A percentile compares a stretch with the other conserved stretches of the same genome.
Conservation (phyloP, 2,329 filamentous ascomycete genomes). For the Mariannaea elegans region DNA sequence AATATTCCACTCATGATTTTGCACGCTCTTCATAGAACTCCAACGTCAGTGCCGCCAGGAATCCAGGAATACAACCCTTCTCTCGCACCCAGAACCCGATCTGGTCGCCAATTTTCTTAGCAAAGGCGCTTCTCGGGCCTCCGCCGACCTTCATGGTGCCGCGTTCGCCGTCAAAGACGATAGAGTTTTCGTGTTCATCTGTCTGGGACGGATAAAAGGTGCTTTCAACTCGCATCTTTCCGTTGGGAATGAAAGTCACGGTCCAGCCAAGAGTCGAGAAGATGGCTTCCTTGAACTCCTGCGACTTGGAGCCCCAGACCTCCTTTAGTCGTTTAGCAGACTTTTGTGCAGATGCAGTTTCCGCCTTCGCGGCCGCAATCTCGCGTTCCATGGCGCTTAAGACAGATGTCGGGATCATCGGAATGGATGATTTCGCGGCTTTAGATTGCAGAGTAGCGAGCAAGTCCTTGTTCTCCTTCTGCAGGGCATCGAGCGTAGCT, state of each 20-base stretch:
- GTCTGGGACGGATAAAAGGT: conserved; percentile 78
- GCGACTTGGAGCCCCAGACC: conserved; percentile 89
- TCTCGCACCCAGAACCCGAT: conserved; percentile 97
- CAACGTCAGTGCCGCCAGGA: conserved; percentile 87
- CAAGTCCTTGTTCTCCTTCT: conserved; percentile 85
- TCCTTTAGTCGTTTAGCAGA: conserved; percentile 86
- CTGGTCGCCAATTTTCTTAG: conserved; percentile 81
- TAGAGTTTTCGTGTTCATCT: conserved; percentile 76
- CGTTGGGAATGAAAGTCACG: conserved; percentile 95
- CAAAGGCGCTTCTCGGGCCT: conserved; percentile 87
- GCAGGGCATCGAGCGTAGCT: conserved; percentile 78
- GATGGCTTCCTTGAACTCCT: conserved; percentile 95
- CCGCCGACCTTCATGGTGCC: conserved; percentile 99
- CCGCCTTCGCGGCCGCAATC: conserved; percentile 74
- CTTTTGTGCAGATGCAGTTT: conserved; percentile 80
- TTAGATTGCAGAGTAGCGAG: conserved; percentile 72
- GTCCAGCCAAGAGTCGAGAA: conserved; percentile 93
- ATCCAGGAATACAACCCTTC: conserved; percentile 91
- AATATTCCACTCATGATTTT: conserved; percentile 28
- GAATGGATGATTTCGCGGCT: conserved; percentile 53
- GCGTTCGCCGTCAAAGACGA: conserved; percentile 90
- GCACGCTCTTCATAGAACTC: conserved; percentile 86
- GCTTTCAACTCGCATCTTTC: conserved; percentile 89
- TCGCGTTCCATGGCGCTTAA: conserved; percentile 80
- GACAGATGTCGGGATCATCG: conserved; percentile 78